Percentiles rank a stretch among this genome's conserved stretches.
These are phyloP conservation scores for Arthrobotrys sinensis DNA, from an alignment of 2,329 filamentous ascomycete species.

Conservation along the genomic window DNA sequence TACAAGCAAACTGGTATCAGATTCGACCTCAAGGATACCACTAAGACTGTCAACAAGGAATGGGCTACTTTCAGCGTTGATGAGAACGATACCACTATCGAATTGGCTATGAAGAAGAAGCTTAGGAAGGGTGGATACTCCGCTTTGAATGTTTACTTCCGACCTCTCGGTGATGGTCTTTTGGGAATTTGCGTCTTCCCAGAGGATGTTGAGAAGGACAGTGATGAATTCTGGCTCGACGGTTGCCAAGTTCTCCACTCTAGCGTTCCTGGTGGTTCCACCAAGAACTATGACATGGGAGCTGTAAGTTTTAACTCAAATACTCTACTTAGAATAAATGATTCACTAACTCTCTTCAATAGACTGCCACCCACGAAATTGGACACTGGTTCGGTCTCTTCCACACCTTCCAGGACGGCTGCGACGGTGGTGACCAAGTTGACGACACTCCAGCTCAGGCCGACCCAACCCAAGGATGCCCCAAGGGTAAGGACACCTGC, in stretches of 20 bases:
- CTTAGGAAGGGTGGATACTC: conserved; percentile 70
- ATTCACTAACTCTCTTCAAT: conserved; percentile 31
- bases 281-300: conserved; percentile 67
- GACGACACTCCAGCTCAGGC: conserved; percentile 68
- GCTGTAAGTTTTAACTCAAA: conserved; percentile 49
- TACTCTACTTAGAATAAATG: not conserved
- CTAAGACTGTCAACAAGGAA: conserved; percentile 70
- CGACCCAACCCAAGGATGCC: conserved; percentile 66
- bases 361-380: conserved; percentile 69
- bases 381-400: conserved; percentile 71
- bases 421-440: conserved; percentile 68
- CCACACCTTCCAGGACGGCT: conserved; percentile 70
- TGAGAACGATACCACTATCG: conserved; percentile 64
- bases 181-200: conserved; percentile 65
- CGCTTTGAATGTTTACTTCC: conserved; percentile 66
- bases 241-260: conserved; percentile 68
- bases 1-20: conserved; percentile 69
- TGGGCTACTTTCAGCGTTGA: conserved; percentile 67
- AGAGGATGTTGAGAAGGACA: conserved; percentile 63
- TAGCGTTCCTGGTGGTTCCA: conserved; percentile 67
- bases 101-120: conserved; percentile 69
- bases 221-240: conserved; percentile 66
- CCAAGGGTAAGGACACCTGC: conserved; percentile 67
- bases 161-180: conserved; percentile 61
- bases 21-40: conserved; percentile 69